Conservation (phyloP, 352 stramenopile genomes). For the Nothophytophthora sp. region DNA sequence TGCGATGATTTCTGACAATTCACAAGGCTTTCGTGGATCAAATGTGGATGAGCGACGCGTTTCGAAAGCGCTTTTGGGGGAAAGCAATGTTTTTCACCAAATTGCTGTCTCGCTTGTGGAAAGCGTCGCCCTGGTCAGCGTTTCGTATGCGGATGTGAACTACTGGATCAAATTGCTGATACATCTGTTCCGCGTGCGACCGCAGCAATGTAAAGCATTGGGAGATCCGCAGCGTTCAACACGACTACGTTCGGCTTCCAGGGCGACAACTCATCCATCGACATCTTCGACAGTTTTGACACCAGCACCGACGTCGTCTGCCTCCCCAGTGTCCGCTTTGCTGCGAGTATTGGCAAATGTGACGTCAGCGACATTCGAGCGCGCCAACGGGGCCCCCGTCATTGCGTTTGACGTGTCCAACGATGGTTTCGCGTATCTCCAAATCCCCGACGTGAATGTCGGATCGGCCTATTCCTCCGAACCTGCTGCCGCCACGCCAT, state of each 20-base stretch:
- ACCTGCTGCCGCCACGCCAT: constrained; percentile 13
- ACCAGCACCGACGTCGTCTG: background rate
- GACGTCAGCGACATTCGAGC: constrained; percentile 23
- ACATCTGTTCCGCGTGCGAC: constrained; percentile 11
- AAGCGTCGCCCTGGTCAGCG: constrained; percentile 16
- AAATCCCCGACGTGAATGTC: constrained; percentile 61
- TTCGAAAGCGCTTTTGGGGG: constrained; percentile 24
- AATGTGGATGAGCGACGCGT: constrained; percentile 1
- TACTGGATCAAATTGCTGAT: constrained; percentile 31
- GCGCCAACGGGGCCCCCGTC: constrained; percentile 11
- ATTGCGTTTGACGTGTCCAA: constrained; percentile 52
- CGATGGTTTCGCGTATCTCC: constrained; percentile 67
- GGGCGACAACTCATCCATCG: background rate
- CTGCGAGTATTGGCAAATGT: constrained; percentile 22
- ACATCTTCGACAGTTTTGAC: background rate
- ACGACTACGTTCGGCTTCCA: background rate
- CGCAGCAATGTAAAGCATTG: constrained; percentile 2
- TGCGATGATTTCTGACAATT: background rate
- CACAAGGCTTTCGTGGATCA: background rate
- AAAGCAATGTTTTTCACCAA: constrained; percentile 28
- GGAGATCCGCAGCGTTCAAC: constrained; percentile 3
- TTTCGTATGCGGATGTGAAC: constrained; percentile 19
- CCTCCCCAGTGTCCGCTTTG: constrained; percentile 9
- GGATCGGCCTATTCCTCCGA: constrained; percentile 18
- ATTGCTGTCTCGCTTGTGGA: constrained; percentile 18